Evolutionary conservation across 192 early-diverging fungal genomes (phyloP).

Genomic region (Lunasporangiospora selenospora): DNA sequence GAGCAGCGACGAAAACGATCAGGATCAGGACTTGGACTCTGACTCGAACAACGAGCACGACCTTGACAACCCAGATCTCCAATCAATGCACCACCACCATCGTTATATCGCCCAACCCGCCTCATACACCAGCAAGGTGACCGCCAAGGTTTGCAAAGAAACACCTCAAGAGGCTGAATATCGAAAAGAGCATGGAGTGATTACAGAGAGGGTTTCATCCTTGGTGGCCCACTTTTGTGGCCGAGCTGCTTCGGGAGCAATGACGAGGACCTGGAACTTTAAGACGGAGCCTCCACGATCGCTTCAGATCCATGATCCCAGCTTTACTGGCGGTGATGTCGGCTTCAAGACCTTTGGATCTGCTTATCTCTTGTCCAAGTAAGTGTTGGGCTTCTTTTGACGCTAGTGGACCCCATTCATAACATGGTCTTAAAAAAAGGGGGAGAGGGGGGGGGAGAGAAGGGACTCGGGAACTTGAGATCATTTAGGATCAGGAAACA

Average conservation of each 20-base stretch:
- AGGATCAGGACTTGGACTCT: neutral
- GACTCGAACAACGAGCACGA: no score
- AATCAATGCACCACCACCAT: neutral
- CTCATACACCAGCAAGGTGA: neutral
- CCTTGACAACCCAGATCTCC: no score
- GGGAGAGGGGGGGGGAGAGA: no score
- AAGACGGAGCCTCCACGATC: slow-evolving; percentile 24
- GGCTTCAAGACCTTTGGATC: slow-evolving; percentile 66
- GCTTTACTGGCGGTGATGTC: slow-evolving; percentile 56
- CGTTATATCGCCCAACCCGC: neutral
- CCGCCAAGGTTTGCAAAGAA: neutral
- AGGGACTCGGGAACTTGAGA: neutral
- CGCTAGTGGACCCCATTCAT: neutral
- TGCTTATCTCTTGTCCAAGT: slow-evolving; percentile 59
- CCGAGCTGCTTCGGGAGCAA: slow-evolving; percentile 39
- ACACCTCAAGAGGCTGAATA: slow-evolving; percentile 19
- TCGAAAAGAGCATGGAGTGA: slow-evolving; percentile 12
- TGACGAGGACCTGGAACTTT: slow-evolving; percentile 44
- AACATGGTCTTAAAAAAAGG: no score
- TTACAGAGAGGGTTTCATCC: slow-evolving; percentile 35
- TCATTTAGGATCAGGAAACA: no score
- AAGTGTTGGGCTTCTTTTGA: slow-evolving; percentile 4
- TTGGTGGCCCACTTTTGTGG: slow-evolving; percentile 43
- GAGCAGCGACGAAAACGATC: slow-evolving; percentile 8
- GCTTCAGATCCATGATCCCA: slow-evolving; percentile 56